Base-by-base conservation (phyloP, 2,329 filamentous ascomycete genomes). In the Fusarium sp. region DNA sequence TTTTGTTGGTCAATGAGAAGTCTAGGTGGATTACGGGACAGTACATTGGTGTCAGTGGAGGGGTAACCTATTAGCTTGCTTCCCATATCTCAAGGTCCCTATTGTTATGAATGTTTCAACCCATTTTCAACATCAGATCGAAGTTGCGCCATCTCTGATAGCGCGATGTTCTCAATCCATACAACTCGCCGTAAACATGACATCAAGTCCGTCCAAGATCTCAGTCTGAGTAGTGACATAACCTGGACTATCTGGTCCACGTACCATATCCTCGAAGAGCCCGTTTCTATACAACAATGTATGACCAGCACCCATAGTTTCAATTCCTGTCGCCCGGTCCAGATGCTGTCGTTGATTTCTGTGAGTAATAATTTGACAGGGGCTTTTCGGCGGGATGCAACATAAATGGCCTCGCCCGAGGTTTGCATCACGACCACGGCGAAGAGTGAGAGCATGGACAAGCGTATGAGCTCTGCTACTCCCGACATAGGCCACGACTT, bases 1-100 rank as follows among this genome's bases (percentile, higher is more conserved):
- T 67, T 21, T 28, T 67, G 12, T 14, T 67, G 11, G 64, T 52
- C 0, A 62, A 59, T 3, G 64, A 67, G 20, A 67, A 55, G 7
- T 67, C 64, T 4, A 19, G 64, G 10, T 67, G 64, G 64, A 67
- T 67, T 8, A 67, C 64, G 0, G 64, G 64, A 1, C 64, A 67
- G 42, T 67, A 67, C 1, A 55, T 67, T 2, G 30, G 57, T 26
- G 43, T 49, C 2, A 66, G 11, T 4, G 63, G 56, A 0, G 63
- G 63, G 3, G 46, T 62, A 0, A 62, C 56, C 2, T 49, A 53
- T 17, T 66, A 24, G 23, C 3, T 15, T 0, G 2, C 14, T 5
- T 20, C 9, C 4, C 14, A 11, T 28, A 11, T 28, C 26, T 28
- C 10, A 28, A 28, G 26, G 26, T 3, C 10, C 5, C 3, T 28